Percentiles rank a stretch among this genome's conserved stretches.
Evolutionary conservation across 106 monocot species (phyloP).

Genomic region (Amphibolis antarctica): DNA sequence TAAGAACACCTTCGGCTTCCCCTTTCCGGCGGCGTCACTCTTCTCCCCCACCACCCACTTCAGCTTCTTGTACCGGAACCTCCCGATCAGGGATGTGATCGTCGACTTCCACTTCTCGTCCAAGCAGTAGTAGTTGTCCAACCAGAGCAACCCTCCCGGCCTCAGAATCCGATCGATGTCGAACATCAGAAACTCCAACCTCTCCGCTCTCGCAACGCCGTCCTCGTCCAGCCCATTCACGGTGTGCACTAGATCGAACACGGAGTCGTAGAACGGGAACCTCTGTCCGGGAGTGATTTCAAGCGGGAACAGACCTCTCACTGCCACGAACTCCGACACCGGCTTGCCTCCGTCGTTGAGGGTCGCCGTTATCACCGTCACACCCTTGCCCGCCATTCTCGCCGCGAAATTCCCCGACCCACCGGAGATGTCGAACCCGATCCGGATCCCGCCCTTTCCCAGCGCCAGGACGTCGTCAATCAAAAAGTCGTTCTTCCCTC

Average conservation of each 20-base stretch:
- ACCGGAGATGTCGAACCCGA: constrained; percentile 71
- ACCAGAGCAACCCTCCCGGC: constrained; percentile 67
- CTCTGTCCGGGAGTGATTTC: constrained; percentile 34
- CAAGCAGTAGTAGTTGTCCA: constrained; percentile 64
- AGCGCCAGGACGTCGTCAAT: constrained; percentile 46
- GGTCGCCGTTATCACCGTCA: constrained; percentile 35
- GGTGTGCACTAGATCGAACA: constrained; percentile 82
- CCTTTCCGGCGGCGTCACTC: constrained; percentile 13
- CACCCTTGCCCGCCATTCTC: constrained; percentile 65
- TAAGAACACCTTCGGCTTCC: constrained; percentile 36
- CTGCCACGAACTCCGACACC: constrained; percentile 29
- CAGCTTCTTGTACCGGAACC: constrained; percentile 83
- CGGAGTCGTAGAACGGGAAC: constrained; percentile 74
- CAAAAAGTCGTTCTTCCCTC: constrained; percentile 55
- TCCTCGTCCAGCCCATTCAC: constrained; percentile 51
- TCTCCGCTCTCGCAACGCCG: constrained; percentile 6
- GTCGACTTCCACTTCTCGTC: constrained; percentile 60
- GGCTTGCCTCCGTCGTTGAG: constrained; percentile 17
- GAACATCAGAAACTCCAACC: constrained; percentile 83
- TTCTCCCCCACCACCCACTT: constrained; percentile 95
- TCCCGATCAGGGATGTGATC: constrained; percentile 55
- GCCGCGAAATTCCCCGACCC: constrained; percentile 61
- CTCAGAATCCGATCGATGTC: constrained; percentile 75
- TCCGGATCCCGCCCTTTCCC: constrained; percentile 14
- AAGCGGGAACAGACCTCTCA: constrained; percentile 57